Conservation (phyloP, 169 alveolate genomes). For the Nephromyces sp. region DNA sequence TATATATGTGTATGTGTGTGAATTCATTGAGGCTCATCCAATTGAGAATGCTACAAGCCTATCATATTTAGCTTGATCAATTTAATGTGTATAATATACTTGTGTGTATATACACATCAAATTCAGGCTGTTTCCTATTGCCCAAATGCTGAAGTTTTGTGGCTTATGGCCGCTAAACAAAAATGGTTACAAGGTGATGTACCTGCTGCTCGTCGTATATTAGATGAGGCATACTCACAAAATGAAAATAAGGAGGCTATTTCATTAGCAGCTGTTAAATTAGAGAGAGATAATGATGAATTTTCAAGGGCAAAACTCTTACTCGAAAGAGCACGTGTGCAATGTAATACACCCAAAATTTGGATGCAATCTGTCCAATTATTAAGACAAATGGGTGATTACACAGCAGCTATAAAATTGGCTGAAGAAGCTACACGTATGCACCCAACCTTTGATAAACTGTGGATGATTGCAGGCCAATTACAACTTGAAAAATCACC, state of each 20-base stretch:
- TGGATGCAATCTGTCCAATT: constrained; percentile 86
- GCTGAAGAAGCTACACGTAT: constrained; percentile 60
- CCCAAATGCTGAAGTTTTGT: constrained; percentile 78
- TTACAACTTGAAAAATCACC: constrained; percentile 55
- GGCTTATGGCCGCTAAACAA: constrained; percentile 85
- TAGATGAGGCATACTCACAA: constrained; percentile 73
- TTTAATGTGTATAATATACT: neutral
- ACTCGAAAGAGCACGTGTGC: constrained; percentile 73
- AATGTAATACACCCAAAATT: constrained; percentile 63
- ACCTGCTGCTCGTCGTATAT: constrained; percentile 68
- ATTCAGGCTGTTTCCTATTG: constrained; percentile 68
- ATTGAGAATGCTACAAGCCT: neutral
- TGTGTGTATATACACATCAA: neutral
- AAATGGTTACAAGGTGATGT: constrained; percentile 78
- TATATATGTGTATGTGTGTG: neutral
- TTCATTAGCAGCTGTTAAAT: constrained; percentile 75
- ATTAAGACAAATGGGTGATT: constrained; percentile 65
- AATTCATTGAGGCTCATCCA: neutral
- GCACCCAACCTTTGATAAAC: constrained; percentile 70
- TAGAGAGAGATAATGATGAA: constrained; percentile 80
- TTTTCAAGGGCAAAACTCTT: constrained; percentile 81
- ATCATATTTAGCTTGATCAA: neutral
- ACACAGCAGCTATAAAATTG: constrained; percentile 51
- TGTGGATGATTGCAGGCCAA: constrained; percentile 84
- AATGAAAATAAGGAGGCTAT: constrained; percentile 73